Base-by-base conservation (phyloP, 495 filamentous ascomycete species). In the Aspergillus saccharolyticus region DNA sequence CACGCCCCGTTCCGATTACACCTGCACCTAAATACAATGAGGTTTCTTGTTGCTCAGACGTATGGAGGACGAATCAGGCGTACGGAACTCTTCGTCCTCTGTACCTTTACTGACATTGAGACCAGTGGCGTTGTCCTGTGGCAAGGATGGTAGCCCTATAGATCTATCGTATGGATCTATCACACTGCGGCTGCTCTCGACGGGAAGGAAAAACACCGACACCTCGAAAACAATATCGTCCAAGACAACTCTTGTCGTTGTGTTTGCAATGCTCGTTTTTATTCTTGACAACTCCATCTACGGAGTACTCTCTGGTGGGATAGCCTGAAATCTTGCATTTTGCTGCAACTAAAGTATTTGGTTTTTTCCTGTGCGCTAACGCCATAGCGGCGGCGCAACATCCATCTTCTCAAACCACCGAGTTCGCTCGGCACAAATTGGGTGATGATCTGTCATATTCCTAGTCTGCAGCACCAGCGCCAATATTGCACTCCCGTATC, bases 401-500 rank as follows among this genome's bases (percentile, higher is more conserved):
- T 25, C 21, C 24, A 25, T 14, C 47, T 46, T 39, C 28, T 55
- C 53, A 55, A 7, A 14, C 47, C 47, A 17, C 17, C 20, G 52
- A 22, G 15, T 30, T 50, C 15, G 49, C 44, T 50, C 53, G 42
- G 46, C 42, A 52, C 39, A n/a, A 43, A 44, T 46, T 44, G 44
- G 22, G n/a, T n/a, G n/a, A 24, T 25, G 63, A 66, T 60, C 58
- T 47, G 55, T 66, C 63, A 66, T 56, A 66, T 63, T 28, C 25
- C 47, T 55, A 52, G 30, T 57, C 53, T 51, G 48, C 50, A 53
- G 30, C 50, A 59, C 49, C 52, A 50, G 44, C 33, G 39, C 51
- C 56, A 58, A n/a, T 49, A 53, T 39, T 46, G 44, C 3, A 0
- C 44, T 24, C 58, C 58, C 47, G 52, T 54, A 25, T 58, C 59